Evolutionary conservation across 2,329 filamentous ascomycete genomes (phyloP).

Genomic region (Ophiostoma tasmaniense): DNA sequence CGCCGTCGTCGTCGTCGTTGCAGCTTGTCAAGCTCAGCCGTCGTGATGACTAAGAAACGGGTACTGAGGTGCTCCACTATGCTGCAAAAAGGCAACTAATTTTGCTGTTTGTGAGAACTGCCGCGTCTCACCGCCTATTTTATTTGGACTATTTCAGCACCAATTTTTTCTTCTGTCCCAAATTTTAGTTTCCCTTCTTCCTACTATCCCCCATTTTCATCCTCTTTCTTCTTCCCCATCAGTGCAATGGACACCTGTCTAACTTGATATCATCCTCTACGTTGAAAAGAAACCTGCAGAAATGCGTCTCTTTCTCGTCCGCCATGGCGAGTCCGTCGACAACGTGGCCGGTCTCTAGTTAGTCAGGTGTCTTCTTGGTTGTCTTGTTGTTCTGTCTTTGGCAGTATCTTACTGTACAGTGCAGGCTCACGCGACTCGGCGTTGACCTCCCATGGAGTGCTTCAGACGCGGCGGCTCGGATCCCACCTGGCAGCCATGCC

Average conservation of each 20-base stretch:
- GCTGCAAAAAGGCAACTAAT: conserved; percentile 3
- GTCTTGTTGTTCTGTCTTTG: conserved; percentile 27
- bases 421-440: conserved; percentile 74
- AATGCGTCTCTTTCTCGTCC: conserved; percentile 66
- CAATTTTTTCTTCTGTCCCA: conserved; percentile 5
- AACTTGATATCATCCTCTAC: neutral
- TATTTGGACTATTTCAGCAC: conserved; percentile 11
- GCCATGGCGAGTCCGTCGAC: conserved; percentile 85
- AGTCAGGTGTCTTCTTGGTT: conserved; percentile 16
- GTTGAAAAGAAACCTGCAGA: conserved; percentile 10
- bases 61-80: neutral
- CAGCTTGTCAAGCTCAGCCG: neutral
- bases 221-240: neutral
- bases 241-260: neutral
- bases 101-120: neutral
- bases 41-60: conserved; percentile 1
- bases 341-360: conserved; percentile 73
- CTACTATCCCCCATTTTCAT: neutral
- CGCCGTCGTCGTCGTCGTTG: neutral
- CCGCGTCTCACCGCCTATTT: conserved; percentile 7
- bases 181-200: neutral
- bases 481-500: conserved; percentile 42
- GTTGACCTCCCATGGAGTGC: conserved; percentile 70
- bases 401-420: conserved; percentile 28
- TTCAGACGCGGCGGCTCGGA: conserved; percentile 68